Base-by-base conservation (phyloP, 495 filamentous ascomycete genomes). In the Tuber umbilicatum region DNA sequence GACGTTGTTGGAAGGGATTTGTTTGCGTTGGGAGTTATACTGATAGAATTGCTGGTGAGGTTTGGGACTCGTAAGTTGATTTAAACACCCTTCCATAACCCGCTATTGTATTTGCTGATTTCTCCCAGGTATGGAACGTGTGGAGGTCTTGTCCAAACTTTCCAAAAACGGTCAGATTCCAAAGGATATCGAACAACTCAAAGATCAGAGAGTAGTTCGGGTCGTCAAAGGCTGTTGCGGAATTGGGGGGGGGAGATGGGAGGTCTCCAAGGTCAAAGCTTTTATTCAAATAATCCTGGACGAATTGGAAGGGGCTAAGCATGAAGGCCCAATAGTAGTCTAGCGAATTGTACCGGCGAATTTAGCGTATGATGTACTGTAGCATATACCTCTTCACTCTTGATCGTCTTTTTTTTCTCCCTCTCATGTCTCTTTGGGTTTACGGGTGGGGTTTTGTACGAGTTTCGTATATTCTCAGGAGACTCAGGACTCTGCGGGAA, bases 21-120 rank as follows among this genome's bases (percentile, higher is more conserved):
- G 10, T 79, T 78, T 50, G 77, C 77, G 12, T 70, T 79, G 17
- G 77, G 77, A 4, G 75, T 79, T 69, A 79, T 79, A 41, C 72
- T 79, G 31, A 55, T 79, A 9, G 77, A 79, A 50, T 45, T 79
- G 17, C 41, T 78, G 21, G 71, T 45, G 42, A 74, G 16, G 31
- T 79, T 79, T 70, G 69, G 60, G 60, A 79, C 77, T 60, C 72
- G 77, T 79, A 41, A 70, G 77, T 37, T 41, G 27, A 23, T 14
- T 70, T n/a, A 42, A 31, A 17, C 40, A 19, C 17, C 19, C 27
- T 43, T 9, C 35, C 69, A 35, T 70, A 5, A 12, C 1, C 31
- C 9, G 50, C 23, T 39, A 19, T 38, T 74, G 19, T 47, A 19
- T 71, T 47, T 35, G n/a, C 38, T 41, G 31, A 37, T 40, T 19